Evolutionary conservation across 2,329 filamentous ascomycete genomes (phyloP), one percentile per base, ranked within the genome.

Genomic region (Monosporascus sp.): DNA sequence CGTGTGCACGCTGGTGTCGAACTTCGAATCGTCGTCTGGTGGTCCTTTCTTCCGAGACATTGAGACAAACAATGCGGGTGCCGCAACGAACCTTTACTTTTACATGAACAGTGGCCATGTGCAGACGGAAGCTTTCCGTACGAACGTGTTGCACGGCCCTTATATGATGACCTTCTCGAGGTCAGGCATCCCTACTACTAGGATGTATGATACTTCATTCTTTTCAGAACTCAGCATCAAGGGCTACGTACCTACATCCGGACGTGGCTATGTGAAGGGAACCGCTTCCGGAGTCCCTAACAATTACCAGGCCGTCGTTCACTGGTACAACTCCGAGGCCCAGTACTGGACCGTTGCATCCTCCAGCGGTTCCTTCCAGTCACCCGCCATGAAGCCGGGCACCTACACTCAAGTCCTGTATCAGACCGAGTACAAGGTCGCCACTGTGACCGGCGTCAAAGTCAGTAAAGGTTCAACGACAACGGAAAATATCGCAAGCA

Each of bases 351-450:
- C 76, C 6, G 81, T 81, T 54, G 78, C 81, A 20, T 72, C 72
- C 8, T 75, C 75, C 22, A 71, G 68, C 45, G 83, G 83, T 9
- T 72, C 71, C 14, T 88, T 84, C 68, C 84, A 77, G 3, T 85
- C 83, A 0, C 84, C 84, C 0, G 70, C 76, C 52, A 87, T 88
- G 84, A 84, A 83, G 61, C 80, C 83, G 0, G 84, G 84, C 31
- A 84, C 80, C 0, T 87, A 87, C 69, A 85, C 81, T n/a, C 84
- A 85, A 76, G 78, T 84, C 5, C 75, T 87, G 20, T 85, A 84
- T 65, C 79, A 83, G 55, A 76, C 72, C 34, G 82, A 85, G 57
- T 79, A 77, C 65, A 74, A 76, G 53, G 79, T 83, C 1, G 79
- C 77, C 5, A 74, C 72, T 0, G 67, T 70, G 4, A 74, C 57